Conservation (phyloP, 2,329 filamentous ascomycete species). For the Aspergillus sp. region DNA sequence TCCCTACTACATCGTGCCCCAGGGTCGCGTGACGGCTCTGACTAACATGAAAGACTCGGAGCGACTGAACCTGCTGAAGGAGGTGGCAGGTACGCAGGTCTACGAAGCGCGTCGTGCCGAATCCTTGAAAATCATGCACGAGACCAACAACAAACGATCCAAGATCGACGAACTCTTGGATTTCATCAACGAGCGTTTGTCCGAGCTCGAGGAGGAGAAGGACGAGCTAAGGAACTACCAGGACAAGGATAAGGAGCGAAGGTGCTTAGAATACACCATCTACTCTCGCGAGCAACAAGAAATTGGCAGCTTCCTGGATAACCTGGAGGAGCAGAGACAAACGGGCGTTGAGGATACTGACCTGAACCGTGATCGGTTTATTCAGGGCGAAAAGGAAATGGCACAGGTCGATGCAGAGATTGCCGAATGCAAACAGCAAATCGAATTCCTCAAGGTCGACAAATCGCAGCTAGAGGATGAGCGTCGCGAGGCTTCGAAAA, state of each 20-base stretch:
- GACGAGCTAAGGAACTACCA: constrained; percentile 92
- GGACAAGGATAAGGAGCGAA: constrained; percentile 87
- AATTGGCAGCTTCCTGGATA: constrained; percentile 73
- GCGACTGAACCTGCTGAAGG: constrained; percentile 84
- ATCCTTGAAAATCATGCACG: constrained; percentile 93
- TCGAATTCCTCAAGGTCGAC: constrained; percentile 82
- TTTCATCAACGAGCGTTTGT: constrained; percentile 86
- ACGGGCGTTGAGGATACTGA: constrained; percentile 83
- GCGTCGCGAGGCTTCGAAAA: constrained; percentile 74
- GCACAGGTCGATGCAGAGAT: constrained; percentile 75
- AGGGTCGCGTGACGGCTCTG: constrained; percentile 90
- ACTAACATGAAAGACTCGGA: constrained; percentile 99
- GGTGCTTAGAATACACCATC: constrained; percentile 92
- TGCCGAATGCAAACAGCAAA: constrained; percentile 73
- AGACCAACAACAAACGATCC: constrained; percentile 89
- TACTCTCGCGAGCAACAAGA: constrained; percentile 85
- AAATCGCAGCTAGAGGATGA: constrained; percentile 87
- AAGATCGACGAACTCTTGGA: constrained; percentile 92
- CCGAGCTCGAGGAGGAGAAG: constrained; percentile 93
- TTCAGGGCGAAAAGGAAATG: constrained; percentile 76
- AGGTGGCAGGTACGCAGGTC: constrained; percentile 96
- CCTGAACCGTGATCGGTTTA: constrained; percentile 72
- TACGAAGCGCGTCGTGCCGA: constrained; percentile 91
- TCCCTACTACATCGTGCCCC: constrained; percentile 98
- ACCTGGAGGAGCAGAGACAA: constrained; percentile 77